Base-by-base conservation (phyloP, 768 basidiomycete species). In the Tricholoma terreum region DNA sequence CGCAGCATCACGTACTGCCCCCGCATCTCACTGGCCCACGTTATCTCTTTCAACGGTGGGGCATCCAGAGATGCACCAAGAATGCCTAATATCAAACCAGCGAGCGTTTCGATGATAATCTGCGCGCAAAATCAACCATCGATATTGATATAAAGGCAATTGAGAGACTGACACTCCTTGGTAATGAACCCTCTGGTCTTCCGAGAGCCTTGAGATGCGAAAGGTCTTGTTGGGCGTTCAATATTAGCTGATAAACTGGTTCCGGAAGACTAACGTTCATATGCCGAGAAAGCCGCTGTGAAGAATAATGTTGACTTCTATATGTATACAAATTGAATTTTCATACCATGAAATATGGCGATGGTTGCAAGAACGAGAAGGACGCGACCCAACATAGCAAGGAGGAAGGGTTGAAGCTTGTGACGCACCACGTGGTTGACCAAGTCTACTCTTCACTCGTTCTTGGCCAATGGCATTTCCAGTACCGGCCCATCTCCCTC, bases 1-100 rank as follows among this genome's bases (percentile, higher is more conserved):
- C 50, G n/a, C 9, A n/a, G 43, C 19, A 30, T 6, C 30, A 71
- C 84, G 62, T 63, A 92, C 92, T 86, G 80, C 67, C 81, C 86
- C 63, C 81, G 82, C 92, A 94, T 94, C 73, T 95, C 92, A 63
- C 89, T 91, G 15, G 90, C 83, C 92, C 91, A 94, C 33, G 88
- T 87, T 58, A 93, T 90, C 64, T 92, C 89, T 63, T 87, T 90
- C 33, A 93, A 72, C 31, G 77, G 68, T 1, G 90, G 83, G 6
- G 87, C 79, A 61, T 81, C 86, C 58, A 90, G 63, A n/a, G 84
- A 82, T 31, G 89, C 88, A 6, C 90, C 92, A 3, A 92, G 57
- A 17, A 83, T 85, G 19, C 90, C 90, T 9, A 88, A 58, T n/a
- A 85, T 62, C 17, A 92, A 75, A 1, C 84, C 82, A 52, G 84